Base-by-base conservation (phyloP, 2,329 filamentous ascomycete species). In the Aspergillus versicolor region DNA sequence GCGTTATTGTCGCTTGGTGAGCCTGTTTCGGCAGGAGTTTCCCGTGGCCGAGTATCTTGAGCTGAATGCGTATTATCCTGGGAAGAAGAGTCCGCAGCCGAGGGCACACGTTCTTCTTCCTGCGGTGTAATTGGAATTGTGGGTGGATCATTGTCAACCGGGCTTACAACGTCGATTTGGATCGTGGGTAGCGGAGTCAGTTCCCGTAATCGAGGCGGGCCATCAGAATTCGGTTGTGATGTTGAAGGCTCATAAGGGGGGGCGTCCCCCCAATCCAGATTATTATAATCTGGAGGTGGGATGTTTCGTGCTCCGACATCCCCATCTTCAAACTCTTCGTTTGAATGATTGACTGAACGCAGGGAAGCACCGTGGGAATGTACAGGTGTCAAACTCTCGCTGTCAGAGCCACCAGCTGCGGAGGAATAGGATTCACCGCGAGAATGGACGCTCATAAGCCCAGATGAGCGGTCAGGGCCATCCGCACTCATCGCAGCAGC, bases 211-310 rank as follows among this genome's bases (percentile, higher is more conserved):
- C 57, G 63, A 15, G 58, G 61, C n/a, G 57, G 55, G 8, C 54
- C 51, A 19, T 63, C 51, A 8, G 19, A 52, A 27, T 45, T 57
- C 43, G 58, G 57, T 21, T 67, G 65, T 2, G 57, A 30, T 3
- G 63, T 34, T 2, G 69, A 67, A 43, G 69, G 70, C 38, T 70
- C 65, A 55, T 79, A 79, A 0, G 74, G 69, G 11, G 76, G 76
- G 9, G 74, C 76, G 21, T 78, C 75, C 32, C 75, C 76, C 75
- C 75, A 77, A 24, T 75, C 70, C 27, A 76, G 58, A 24, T 72
- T 62, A 3, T 78, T 75, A 49, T 78, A 79, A 2, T 76, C 71
- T 4, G 76, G 76, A 40, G 76, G 76, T 3, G 70, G 71, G 7
- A 75, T 74, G 17, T 69, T 67, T 2, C 66, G 63, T n/a, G 65